Evolutionary conservation across 331 rosid species (phyloP).

Genomic region (Erythrophleum ivorense): DNA sequence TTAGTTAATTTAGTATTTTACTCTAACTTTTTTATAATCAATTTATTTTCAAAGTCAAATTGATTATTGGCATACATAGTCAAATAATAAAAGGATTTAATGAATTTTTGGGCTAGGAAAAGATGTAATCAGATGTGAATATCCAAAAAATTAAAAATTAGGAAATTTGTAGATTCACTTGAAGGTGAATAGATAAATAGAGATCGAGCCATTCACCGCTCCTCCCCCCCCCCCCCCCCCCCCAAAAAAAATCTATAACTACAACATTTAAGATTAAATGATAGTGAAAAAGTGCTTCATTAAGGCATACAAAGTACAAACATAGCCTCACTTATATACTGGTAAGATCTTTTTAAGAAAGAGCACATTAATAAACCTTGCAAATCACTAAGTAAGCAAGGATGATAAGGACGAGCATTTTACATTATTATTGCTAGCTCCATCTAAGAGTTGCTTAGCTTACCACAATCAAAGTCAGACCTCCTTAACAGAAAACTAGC

Average conservation of each 20-base stretch:
- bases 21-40: too few species aligned
- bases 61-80: too few species aligned
- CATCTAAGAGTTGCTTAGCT: neutral
- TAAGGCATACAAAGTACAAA: too few species aligned
- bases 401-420: neutral
- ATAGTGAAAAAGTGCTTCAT: too few species aligned
- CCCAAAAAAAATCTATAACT: neutral
- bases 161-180: neutral
- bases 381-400: too few species aligned
- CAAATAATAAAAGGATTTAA: neutral
- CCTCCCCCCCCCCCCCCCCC: too few species aligned
- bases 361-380: too few species aligned
- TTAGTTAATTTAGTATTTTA: too few species aligned
- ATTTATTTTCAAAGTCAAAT: too few species aligned
- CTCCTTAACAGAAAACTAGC: neutral
- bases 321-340: too few species aligned
- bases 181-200: neutral
- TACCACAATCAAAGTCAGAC: conserved; percentile 1
- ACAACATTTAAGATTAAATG: neutral
- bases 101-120: neutral
- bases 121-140: neutral
- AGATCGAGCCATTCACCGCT: neutral
- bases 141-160: neutral
- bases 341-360: too few species aligned
- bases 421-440: neutral